Percentiles rank a stretch among this genome's conserved stretches.
These are phyloP conservation scores for Psidium guajava DNA, from an alignment of 345 rosid genomes.

Conservation along the genomic window DNA sequence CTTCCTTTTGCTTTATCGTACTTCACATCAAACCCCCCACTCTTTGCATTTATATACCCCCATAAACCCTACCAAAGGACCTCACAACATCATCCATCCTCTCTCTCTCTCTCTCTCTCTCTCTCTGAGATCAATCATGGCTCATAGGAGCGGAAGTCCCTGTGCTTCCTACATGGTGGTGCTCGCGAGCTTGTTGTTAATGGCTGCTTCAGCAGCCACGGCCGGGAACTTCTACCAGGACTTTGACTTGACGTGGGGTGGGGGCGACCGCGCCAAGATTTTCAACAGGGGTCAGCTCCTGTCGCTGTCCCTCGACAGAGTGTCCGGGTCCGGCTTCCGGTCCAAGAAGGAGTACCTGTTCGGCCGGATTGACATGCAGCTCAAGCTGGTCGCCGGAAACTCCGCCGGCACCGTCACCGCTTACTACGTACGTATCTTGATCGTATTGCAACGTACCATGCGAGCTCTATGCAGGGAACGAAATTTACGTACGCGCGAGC, in stretches of 20 bases:
- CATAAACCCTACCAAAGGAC: background rate
- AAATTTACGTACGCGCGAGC: background rate
- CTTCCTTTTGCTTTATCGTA: background rate
- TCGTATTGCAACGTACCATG: background rate
- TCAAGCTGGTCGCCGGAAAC: conserved; percentile 54
- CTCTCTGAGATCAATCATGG: background rate
- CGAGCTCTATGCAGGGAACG: background rate
- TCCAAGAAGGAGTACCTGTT: conserved; percentile 41
- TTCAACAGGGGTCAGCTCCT: conserved; percentile 46
- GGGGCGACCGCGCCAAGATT: conserved; percentile 33
- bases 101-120: background rate
- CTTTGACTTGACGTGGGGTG: conserved; percentile 54
- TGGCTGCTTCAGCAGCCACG: conserved; percentile 2
- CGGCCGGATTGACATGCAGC: conserved; percentile 40
- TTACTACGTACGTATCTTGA: conserved; percentile 26
- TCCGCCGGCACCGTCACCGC: conserved; percentile 54
- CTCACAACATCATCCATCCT: background rate
- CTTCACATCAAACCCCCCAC: background rate
- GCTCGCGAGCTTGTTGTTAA: background rate
- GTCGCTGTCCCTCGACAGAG: conserved; percentile 36
- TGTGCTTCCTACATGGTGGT: background rate
- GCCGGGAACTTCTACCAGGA: conserved; percentile 25
- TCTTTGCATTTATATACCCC: background rate
- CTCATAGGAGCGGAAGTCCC: background rate
- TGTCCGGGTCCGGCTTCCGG: conserved; percentile 50